Conservation (phyloP, 2,329 filamentous ascomycete species). For the Pseudogymnoascus sp. region DNA sequence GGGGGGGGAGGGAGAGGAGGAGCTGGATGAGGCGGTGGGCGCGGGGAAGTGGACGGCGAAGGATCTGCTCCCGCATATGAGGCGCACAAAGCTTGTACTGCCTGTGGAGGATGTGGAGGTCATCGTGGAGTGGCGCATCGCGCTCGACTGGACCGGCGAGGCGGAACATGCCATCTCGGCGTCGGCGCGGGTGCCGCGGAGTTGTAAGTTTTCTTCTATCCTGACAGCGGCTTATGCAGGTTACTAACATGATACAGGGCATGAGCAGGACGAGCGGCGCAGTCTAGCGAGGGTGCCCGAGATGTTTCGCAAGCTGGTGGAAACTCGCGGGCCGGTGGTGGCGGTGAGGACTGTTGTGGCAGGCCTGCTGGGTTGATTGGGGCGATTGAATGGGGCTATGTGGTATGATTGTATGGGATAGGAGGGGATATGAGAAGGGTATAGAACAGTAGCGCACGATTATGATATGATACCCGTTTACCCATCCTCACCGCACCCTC, state of each 20-base stretch:
- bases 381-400: not conserved
- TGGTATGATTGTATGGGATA: not conserved
- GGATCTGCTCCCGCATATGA: slow-evolving; percentile 47
- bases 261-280: slow-evolving; percentile 47
- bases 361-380: slow-evolving; percentile 35
- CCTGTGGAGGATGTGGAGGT: slow-evolving; percentile 22
- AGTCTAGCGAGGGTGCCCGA: slow-evolving; percentile 49
- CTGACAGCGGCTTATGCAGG: not conserved
- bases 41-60: slow-evolving; percentile 29
- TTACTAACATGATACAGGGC: slow-evolving; percentile 40
- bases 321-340: slow-evolving; percentile 45
- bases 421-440: not conserved
- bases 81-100: slow-evolving; percentile 38
- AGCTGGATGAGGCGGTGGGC: slow-evolving; percentile 14
- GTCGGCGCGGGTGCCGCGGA: slow-evolving; percentile 48
- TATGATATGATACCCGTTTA: slow-evolving; percentile 2
- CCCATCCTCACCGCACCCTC: not conserved
- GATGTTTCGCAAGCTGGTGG: slow-evolving; percentile 52
- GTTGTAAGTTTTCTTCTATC: slow-evolving; percentile 45
- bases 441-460: not conserved
- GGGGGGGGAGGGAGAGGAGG: slow-evolving; percentile 13
- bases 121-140: slow-evolving; percentile 53
- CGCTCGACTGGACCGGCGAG: slow-evolving; percentile 67
- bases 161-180: slow-evolving; percentile 51
- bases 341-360: slow-evolving; percentile 54